A percentile compares a stretch with the other conserved stretches of the same genome.
Conservation (phyloP, 2,329 filamentous ascomycete genomes). For the Berkeleyomyces rouxiae region DNA sequence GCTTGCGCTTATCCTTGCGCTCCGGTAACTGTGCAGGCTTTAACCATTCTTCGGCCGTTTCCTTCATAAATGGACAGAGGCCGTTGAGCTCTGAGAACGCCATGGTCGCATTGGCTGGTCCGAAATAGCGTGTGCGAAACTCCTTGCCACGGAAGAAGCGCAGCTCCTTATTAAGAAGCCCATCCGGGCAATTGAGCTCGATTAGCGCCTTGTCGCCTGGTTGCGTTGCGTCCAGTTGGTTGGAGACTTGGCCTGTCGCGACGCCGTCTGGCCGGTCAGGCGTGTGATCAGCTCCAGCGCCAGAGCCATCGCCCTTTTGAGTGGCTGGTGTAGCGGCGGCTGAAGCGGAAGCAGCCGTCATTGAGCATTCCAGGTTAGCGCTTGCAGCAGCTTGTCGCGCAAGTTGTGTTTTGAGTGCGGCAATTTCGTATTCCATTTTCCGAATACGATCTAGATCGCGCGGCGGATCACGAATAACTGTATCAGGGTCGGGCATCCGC, state of each 20-base stretch:
- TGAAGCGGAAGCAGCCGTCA: slow-evolving; percentile 20
- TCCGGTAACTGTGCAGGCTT: slow-evolving; percentile 39
- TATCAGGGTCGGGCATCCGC: slow-evolving; percentile 17
- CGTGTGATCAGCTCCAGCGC: slow-evolving; percentile 10
- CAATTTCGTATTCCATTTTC: slow-evolving; percentile 40
- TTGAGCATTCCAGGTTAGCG: slow-evolving; percentile 30
- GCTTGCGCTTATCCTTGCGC: slow-evolving; percentile 37
- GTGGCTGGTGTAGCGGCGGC: slow-evolving; percentile 18
- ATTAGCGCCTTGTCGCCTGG: slow-evolving; percentile 23
- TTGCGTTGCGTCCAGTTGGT: slow-evolving; percentile 19
- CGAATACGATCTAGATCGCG: slow-evolving; percentile 42
- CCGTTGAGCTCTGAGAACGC: slow-evolving; percentile 42
- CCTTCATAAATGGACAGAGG: slow-evolving; percentile 43
- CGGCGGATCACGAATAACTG: slow-evolving; percentile 23
- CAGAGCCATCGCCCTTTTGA: slow-evolving; percentile 27
- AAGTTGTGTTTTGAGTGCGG: slow-evolving; percentile 37
- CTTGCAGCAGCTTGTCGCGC: slow-evolving; percentile 24
- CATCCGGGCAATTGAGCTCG: slow-evolving; percentile 23
- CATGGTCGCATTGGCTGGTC: slow-evolving; percentile 43
- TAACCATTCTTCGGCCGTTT: slow-evolving; percentile 45
- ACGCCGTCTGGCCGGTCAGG: not conserved
- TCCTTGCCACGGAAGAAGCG: slow-evolving; percentile 42
- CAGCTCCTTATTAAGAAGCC: slow-evolving; percentile 30
- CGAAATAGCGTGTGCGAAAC: slow-evolving; percentile 43
- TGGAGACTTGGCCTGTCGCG: not conserved